Conservation (phyloP, 2,329 filamentous ascomycete genomes). For the Colletotrichum coccodes region DNA sequence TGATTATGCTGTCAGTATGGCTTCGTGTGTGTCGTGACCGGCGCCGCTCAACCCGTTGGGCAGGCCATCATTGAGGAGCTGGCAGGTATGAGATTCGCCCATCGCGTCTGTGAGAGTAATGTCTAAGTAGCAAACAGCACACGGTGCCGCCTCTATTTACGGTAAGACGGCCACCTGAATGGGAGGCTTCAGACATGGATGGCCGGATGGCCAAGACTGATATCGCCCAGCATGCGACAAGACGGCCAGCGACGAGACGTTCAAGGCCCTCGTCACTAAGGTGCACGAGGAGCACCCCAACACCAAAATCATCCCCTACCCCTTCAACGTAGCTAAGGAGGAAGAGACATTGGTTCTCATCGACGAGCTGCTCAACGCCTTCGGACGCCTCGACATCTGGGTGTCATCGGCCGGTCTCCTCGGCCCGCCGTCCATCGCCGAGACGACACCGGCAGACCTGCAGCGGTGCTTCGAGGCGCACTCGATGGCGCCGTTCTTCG, state of each 20-base stretch:
- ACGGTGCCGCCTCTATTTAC: constrained; percentile 73
- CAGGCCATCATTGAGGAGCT: constrained; percentile 69
- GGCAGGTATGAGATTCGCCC: constrained; percentile 52
- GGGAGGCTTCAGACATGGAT: not conserved
- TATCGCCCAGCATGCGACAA: constrained; percentile 57
- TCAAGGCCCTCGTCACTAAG: constrained; percentile 50
- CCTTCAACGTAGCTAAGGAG: constrained; percentile 67
- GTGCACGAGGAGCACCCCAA: constrained; percentile 58
- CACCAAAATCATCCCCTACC: constrained; percentile 70
- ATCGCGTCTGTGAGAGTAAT: not conserved
- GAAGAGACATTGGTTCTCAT: constrained; percentile 69
- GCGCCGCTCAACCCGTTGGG: constrained; percentile 69
- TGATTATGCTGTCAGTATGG: constrained; percentile 59
- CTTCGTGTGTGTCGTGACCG: constrained; percentile 73
- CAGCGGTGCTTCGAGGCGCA: constrained; percentile 69
- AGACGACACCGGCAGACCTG: constrained; percentile 65
- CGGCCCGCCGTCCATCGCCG: constrained; percentile 65
- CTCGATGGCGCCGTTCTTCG: constrained; percentile 71
- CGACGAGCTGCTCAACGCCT: constrained; percentile 70
- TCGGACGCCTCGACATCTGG: constrained; percentile 69
- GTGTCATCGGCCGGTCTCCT: constrained; percentile 67
- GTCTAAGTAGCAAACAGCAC: constrained; percentile 52
- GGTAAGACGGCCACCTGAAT: constrained; percentile 42
- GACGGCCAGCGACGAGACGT: constrained; percentile 49
- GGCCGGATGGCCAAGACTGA: not conserved